These are phyloP conservation scores for Plasmodium vinckei DNA, from an alignment of 169 alveolate genomes.

Conservation along the genomic window DNA sequence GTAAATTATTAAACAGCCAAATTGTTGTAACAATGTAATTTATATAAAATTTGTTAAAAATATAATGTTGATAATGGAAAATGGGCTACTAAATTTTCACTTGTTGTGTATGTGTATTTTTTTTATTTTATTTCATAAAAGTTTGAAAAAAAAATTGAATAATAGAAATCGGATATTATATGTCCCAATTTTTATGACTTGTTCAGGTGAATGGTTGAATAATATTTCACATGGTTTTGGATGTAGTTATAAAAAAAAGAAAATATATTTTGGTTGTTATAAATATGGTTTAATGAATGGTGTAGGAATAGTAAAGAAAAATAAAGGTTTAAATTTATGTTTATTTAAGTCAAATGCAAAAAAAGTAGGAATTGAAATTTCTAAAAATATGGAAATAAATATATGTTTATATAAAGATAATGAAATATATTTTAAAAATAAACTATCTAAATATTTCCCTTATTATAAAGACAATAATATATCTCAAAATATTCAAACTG, in stretches of 20 bases:
- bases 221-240: slow-evolving; percentile 73
- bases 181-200: background rate
- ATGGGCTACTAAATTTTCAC: too few relatives aligned
- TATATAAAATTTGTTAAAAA: too few relatives aligned
- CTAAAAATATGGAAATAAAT: slow-evolving; percentile 53
- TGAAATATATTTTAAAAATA: slow-evolving; percentile 26
- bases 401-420: slow-evolving; percentile 29
- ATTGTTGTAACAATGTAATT: background rate
- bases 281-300: slow-evolving; percentile 70
- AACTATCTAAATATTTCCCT: slow-evolving; percentile 35
- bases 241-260: slow-evolving; percentile 30
- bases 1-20: slow-evolving; percentile 4
- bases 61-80: too few relatives aligned
- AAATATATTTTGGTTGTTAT: slow-evolving; percentile 46
- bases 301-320: slow-evolving; percentile 72
- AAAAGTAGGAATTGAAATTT: slow-evolving; percentile 35
- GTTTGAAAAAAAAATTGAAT: background rate
- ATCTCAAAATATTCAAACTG: slow-evolving; percentile 8
- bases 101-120: background rate
- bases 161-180: too few relatives aligned
- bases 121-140: background rate
- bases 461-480: slow-evolving; percentile 11
- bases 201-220: slow-evolving; percentile 76
- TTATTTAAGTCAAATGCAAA: slow-evolving; percentile 41
- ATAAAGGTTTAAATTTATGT: slow-evolving; percentile 59